Evolutionary conservation across 306 rosid genomes (phyloP).

Genomic region (Glycyrrhiza uralensis): DNA sequence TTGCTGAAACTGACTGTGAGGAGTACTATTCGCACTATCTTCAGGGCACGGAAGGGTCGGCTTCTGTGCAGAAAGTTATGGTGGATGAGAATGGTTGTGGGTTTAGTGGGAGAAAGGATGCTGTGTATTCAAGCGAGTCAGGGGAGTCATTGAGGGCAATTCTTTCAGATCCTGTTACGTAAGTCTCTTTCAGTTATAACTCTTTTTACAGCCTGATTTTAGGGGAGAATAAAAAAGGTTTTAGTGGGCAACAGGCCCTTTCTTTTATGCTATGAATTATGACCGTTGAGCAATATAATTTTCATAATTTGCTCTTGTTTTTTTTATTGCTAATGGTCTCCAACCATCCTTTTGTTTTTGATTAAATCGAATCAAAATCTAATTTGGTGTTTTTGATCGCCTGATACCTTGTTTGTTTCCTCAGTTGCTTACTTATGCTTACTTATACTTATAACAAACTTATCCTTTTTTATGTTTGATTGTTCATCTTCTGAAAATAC

Average conservation of each 20-base stretch:
- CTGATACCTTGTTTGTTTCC: neutral
- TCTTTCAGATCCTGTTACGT: conserved; percentile 93
- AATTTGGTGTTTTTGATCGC: neutral
- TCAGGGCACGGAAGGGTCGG: conserved; percentile 65
- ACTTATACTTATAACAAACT: neutral
- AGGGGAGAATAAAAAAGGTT: neutral
- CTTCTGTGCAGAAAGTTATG: conserved; percentile 64
- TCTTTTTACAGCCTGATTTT: neutral
- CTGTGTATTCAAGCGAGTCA: conserved; percentile 51
- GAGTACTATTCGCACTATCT: conserved; percentile 82
- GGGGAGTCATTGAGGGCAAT: conserved; percentile 81
- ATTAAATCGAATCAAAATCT: neutral
- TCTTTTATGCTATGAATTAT: neutral
- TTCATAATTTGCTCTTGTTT: neutral
- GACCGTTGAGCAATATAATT: neutral
- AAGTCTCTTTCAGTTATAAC: conserved; percentile 31
- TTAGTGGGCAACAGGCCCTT: neutral
- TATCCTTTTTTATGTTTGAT: neutral
- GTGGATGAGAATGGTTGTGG: conserved; percentile 73
- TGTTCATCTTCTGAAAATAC: conserved; percentile 31
- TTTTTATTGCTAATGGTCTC: neutral
- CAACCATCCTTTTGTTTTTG: neutral
- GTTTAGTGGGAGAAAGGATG: conserved; percentile 82
- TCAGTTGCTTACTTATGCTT: neutral
- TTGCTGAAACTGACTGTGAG: conserved; percentile 72